Base-by-base conservation (phyloP, 495 filamentous ascomycete genomes). In the Usnea hakonensis region DNA sequence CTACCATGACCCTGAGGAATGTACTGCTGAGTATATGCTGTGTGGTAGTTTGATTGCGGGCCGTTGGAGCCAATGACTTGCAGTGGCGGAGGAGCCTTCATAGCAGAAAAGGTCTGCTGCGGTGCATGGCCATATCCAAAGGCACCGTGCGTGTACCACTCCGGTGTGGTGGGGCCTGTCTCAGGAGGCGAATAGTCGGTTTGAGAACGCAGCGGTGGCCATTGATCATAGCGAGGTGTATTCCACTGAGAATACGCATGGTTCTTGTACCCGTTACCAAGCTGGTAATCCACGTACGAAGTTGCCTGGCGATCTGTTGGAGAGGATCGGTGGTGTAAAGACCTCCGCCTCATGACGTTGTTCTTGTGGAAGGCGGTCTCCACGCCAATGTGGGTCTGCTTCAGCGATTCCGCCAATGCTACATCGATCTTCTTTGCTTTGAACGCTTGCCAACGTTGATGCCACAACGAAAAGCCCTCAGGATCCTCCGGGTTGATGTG, bases 371-470 rank as follows among this genome's bases (percentile, higher is more conserved):
- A 88, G 85, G 28, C 48, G 5, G 48, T 52, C 6, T 26, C 30
- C 14, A 69, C 91, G 86, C 65, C 93, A 80, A 52, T 52, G 23
- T 89, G 85, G 21, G 86, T 80, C 64, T 92, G 78, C 38, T 83
- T 76, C 44, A 84, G 81, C 64, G 83, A 75, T 30, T 75, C 48
- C 69, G 74, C 75, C 57, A 83, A 75, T 35, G 77, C 69, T 63
- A 81, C 77, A 64, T 81, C 75, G 59, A 78, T 73, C 67, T 86
- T 84, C 74, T 83, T 83, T 64, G 79, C 77, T 61, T 86, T 78
- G 84, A 88, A 96, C 38, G 83, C 84, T 44, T 89, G 78, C 95
- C 95, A 99, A 76, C 86, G 90, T 56, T 81, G 78, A 57, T 86
- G 79, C 90, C 93, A 97, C 17, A 87, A 83, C 28, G 81, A 77